Conservation (phyloP, 352 stramenopile genomes). For the Phytopythium oedochilum region DNA sequence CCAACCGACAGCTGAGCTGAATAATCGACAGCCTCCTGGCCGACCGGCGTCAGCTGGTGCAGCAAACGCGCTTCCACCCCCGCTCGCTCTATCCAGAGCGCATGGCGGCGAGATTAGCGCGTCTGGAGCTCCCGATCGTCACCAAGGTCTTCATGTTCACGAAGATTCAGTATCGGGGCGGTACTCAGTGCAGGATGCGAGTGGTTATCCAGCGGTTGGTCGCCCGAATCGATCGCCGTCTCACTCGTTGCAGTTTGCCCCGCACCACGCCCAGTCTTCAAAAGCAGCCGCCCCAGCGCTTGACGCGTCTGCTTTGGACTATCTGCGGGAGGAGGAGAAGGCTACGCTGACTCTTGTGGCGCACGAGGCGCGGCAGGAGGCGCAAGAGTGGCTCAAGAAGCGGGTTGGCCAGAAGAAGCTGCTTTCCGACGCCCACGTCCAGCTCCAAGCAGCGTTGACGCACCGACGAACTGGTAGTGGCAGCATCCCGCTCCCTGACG, state of each 20-base stretch:
- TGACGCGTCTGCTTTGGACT: conserved; percentile 26
- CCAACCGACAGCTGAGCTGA: not conserved
- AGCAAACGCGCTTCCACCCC: not conserved
- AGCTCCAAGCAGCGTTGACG: conserved; percentile 40
- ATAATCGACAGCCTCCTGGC: not conserved
- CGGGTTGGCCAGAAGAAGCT: conserved; percentile 75
- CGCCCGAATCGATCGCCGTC: conserved; percentile 1
- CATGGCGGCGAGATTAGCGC: not conserved
- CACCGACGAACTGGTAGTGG: conserved; percentile 43
- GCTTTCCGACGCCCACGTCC: conserved; percentile 53
- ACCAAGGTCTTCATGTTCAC: not conserved
- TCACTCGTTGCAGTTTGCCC: not conserved
- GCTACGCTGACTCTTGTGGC: conserved; percentile 63
- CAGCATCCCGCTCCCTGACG: conserved; percentile 22
- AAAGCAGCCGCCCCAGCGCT: conserved; percentile 14
- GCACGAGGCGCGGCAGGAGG: conserved; percentile 57
- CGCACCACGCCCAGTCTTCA: not conserved
- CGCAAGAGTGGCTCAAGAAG: conserved; percentile 67
- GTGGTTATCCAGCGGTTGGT: not conserved
- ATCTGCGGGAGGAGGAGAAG: conserved; percentile 53
- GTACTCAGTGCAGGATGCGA: not conserved
- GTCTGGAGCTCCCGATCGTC: not conserved
- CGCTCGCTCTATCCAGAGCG: not conserved
- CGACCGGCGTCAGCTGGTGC: not conserved
- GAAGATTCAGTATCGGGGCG: not conserved